Conservation (phyloP, 2,329 filamentous ascomycete species). For the Ophiosphaerella narmari region DNA sequence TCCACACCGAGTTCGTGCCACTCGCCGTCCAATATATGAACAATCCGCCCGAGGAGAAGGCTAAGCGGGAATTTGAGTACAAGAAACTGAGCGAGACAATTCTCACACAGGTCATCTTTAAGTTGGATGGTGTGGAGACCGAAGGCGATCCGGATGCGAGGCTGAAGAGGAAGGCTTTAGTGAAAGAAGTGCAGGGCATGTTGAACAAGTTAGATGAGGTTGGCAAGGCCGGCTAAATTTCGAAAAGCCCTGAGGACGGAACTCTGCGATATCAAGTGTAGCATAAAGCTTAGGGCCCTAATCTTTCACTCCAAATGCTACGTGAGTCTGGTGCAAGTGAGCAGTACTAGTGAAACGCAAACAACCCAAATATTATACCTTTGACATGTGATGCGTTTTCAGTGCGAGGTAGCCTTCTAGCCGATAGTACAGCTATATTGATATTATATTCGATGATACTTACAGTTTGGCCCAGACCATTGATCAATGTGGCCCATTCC, state of each 20-base stretch:
- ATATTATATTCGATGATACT: too few relatives aligned
- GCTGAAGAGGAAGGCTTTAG: constrained; percentile 69
- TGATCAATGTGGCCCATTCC: too few relatives aligned
- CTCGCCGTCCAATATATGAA: constrained; percentile 65
- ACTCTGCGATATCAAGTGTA: too few relatives aligned
- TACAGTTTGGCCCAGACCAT: too few relatives aligned
- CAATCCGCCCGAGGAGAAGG: constrained; percentile 62
- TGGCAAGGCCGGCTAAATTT: constrained; percentile 18
- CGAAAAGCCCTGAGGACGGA: not conserved
- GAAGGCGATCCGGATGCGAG: constrained; percentile 70
- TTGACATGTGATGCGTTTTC: too few relatives aligned
- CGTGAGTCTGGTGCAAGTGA: too few relatives aligned
- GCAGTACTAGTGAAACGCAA: too few relatives aligned
- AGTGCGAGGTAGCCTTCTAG: too few relatives aligned
- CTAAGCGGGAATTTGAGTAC: constrained; percentile 75
- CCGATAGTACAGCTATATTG: too few relatives aligned
- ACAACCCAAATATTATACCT: too few relatives aligned
- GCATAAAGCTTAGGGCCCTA: too few relatives aligned
- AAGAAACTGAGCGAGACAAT: constrained; percentile 76
- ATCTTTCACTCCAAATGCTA: too few relatives aligned
- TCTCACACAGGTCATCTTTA: constrained; percentile 75
- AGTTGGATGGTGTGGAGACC: constrained; percentile 76
- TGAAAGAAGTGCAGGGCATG: constrained; percentile 71
- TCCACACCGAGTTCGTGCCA: constrained; percentile 68
- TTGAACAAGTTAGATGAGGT: constrained; percentile 67